Percentiles rank a stretch among this genome's conserved stretches.
These are phyloP conservation scores for Tausonia pullulans DNA, from an alignment of 1,284 basidiomycete genomes.

Conservation along the genomic window DNA sequence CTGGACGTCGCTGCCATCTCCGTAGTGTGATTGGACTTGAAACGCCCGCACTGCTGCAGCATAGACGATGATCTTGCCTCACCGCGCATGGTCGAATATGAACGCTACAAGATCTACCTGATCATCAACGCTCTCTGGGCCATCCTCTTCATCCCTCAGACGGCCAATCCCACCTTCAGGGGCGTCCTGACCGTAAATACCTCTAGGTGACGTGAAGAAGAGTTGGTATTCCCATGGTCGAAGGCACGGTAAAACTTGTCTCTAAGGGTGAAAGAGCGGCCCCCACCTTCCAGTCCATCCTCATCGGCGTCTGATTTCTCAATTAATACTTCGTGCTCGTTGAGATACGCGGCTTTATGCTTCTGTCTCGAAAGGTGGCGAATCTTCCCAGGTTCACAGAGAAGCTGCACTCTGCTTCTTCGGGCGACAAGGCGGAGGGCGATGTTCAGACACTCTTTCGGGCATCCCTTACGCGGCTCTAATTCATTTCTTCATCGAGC, in stretches of 20 bases:
- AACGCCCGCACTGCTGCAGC: no score
- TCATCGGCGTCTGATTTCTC: neutral
- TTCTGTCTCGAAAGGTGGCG: slow-evolving; percentile 26
- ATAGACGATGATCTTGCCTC: no score
- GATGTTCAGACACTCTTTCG: slow-evolving; percentile 7
- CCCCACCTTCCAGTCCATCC: no score
- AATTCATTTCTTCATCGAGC: slow-evolving; percentile 34
- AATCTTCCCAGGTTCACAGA: slow-evolving; percentile 33
- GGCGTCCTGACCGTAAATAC: neutral
- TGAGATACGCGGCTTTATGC: slow-evolving; percentile 8
- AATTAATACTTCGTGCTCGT: neutral
- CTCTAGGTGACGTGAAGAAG: slow-evolving; percentile 8
- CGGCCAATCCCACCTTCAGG: neutral
- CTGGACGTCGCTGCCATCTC: slow-evolving; percentile 30
- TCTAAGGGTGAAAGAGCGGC: no score
- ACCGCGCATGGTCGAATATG: neutral
- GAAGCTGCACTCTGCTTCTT: slow-evolving; percentile 24
- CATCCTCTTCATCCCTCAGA: slow-evolving; percentile 12
- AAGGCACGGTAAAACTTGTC: no score
- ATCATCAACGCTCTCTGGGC: slow-evolving; percentile 5
- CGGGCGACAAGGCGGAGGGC: neutral
- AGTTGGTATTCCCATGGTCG: slow-evolving; percentile 14
- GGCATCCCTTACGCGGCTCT: slow-evolving; percentile 10
- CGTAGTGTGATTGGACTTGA: slow-evolving; percentile 20
- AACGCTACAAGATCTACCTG: neutral